These are phyloP conservation scores for Bolboschoenus planiculmis DNA, from an alignment of 176 grass and related monocot species.

Conservation along the genomic window DNA sequence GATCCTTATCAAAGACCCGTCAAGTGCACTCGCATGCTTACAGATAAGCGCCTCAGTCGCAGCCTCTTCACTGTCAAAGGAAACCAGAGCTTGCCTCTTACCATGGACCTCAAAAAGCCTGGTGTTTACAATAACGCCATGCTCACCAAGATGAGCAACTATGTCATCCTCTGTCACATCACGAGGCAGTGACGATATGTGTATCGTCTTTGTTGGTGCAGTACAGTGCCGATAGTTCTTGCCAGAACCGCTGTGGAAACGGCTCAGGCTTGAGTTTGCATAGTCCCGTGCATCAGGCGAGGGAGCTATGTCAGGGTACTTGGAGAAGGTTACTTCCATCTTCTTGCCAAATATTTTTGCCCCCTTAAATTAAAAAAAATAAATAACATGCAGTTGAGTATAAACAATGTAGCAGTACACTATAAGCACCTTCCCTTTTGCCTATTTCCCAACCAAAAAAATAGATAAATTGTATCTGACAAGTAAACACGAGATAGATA, in stretches of 20 bases:
- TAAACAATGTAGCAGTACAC: background rate
- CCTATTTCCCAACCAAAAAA: background rate
- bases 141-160: constrained; percentile 53
- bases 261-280: constrained; percentile 62
- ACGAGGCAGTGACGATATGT: constrained; percentile 78
- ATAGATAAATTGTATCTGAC: constrained; percentile 2
- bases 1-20: constrained; percentile 67
- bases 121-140: constrained; percentile 58
- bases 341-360: constrained; percentile 67
- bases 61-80: constrained; percentile 66
- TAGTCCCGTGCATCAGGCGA: constrained; percentile 67
- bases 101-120: constrained; percentile 88
- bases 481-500: background rate
- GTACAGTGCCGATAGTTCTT: constrained; percentile 93
- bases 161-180: constrained; percentile 57
- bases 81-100: constrained; percentile 67
- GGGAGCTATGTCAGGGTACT: constrained; percentile 63
- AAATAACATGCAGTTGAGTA: background rate
- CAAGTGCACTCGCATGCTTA: constrained; percentile 71
- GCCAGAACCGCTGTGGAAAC: constrained; percentile 72
- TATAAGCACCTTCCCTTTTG: too few species aligned
- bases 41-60: constrained; percentile 73
- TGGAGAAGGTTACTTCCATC: constrained; percentile 83
- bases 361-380: constrained; percentile 34
- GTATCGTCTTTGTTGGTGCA: constrained; percentile 88